Evolutionary conservation across 352 stramenopile species (phyloP).

Genomic region (Sclerospora graminicola): DNA sequence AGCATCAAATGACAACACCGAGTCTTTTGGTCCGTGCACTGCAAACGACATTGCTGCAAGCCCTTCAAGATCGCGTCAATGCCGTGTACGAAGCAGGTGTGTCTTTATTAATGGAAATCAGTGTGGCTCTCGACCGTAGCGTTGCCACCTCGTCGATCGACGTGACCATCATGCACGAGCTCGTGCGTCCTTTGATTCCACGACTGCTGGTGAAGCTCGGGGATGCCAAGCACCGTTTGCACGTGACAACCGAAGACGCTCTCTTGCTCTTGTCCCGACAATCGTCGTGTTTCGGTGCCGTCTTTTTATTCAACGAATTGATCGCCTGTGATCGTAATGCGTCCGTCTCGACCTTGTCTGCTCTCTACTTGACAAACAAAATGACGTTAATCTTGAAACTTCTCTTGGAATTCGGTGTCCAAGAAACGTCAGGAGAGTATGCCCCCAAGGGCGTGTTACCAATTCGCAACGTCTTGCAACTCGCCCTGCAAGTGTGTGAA

Average conservation of each 20-base stretch:
- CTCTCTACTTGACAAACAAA: constrained; percentile 61
- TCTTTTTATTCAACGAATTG: constrained; percentile 72
- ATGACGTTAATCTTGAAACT: constrained; percentile 65
- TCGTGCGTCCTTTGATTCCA: constrained; percentile 56
- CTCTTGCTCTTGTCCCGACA: constrained; percentile 62
- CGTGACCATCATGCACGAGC: constrained; percentile 31
- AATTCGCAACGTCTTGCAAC: constrained; percentile 61
- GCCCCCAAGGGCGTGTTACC: no score
- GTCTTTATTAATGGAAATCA: constrained; percentile 59
- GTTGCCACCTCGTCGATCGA: constrained; percentile 15
- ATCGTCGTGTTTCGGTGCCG: constrained; percentile 36
- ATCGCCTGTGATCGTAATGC: constrained; percentile 55
- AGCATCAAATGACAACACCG: no score
- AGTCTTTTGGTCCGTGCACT: constrained; percentile 23
- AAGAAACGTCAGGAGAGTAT: constrained; percentile 40
- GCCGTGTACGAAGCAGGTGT: constrained; percentile 67
- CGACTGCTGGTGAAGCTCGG: constrained; percentile 65
- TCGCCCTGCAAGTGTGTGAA: constrained; percentile 55
- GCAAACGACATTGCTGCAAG: constrained; percentile 44
- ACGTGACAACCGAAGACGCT: constrained; percentile 66
- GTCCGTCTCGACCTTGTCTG: constrained; percentile 36
- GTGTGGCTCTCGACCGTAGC: constrained; percentile 56
- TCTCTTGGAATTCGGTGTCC: constrained; percentile 64
- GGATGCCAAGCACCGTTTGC: constrained; percentile 59
- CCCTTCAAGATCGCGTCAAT: constrained; percentile 70